Conservation (phyloP, 2,329 filamentous ascomycete genomes). For the Rhinocladiella similis region DNA sequence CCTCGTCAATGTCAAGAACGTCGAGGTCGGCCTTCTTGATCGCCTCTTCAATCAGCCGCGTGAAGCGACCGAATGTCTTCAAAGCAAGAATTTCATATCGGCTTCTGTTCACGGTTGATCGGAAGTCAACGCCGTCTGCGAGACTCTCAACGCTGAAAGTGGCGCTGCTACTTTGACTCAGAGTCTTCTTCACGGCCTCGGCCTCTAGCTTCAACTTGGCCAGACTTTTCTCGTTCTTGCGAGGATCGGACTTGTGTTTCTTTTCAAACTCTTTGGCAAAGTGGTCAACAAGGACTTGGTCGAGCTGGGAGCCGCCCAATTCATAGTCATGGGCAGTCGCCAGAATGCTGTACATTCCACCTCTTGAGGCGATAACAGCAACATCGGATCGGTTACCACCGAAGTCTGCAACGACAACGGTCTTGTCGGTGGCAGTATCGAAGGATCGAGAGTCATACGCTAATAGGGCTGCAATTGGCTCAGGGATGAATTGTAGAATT, state of each 20-base stretch:
- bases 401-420: conserved; percentile 85
- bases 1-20: conserved; percentile 88
- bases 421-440: conserved; percentile 76
- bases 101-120: conserved; percentile 86
- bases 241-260: conserved; percentile 88
- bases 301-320: conserved; percentile 79
- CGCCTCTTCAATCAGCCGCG: conserved; percentile 76
- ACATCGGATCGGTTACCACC: conserved; percentile 92
- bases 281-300: conserved; percentile 90
- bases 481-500: conserved; percentile 87
- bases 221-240: conserved; percentile 74
- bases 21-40: conserved; percentile 92
- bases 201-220: conserved; percentile 92
- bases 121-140: conserved; percentile 85
- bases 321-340: conserved; percentile 96
- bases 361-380: conserved; percentile 83
- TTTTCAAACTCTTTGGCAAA: conserved; percentile 99
- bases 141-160: conserved; percentile 92
- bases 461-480: conserved; percentile 84
- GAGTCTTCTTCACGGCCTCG: conserved; percentile 86
- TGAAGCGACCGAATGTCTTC: conserved; percentile 87
- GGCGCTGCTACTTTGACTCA: conserved; percentile 84
- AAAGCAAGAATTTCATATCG: conserved; percentile 86
- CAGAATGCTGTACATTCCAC: conserved; percentile 93
- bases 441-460: conserved; percentile 88